phyloP scores from a whole-genome alignment of 495 filamentous ascomycete species.

The Daldinia caldariorum region DNA sequence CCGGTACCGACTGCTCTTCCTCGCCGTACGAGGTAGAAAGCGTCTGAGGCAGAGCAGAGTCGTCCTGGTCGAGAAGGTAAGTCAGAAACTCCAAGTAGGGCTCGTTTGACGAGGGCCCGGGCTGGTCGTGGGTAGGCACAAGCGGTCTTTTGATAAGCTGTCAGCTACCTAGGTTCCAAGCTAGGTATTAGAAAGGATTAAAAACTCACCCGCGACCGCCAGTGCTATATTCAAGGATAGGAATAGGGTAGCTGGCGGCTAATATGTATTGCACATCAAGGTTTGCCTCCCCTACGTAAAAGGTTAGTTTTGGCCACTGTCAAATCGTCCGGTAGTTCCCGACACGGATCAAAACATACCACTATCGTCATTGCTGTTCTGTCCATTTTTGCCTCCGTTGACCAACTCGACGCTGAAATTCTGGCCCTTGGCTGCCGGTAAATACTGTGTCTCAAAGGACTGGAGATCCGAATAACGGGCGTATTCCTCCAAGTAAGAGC shows the following conservation, averaged over 20 bases:
- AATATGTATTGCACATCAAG: slow-evolving; percentile 75
- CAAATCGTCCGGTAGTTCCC: background rate
- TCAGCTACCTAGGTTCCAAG: slow-evolving; percentile 19
- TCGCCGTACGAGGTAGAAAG: slow-evolving; percentile 81
- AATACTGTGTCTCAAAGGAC: slow-evolving; percentile 46
- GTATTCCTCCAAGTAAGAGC: slow-evolving; percentile 66
- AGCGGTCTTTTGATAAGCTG: slow-evolving; percentile 52
- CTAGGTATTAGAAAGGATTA: background rate
- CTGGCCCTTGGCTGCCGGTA: slow-evolving; percentile 51
- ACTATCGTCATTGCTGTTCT: slow-evolving; percentile 54
- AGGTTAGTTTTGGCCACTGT: slow-evolving; percentile 18
- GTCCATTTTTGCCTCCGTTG: slow-evolving; percentile 64
- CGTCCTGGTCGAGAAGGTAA: slow-evolving; percentile 50
- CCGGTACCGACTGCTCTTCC: slow-evolving; percentile 73
- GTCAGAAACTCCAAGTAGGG: slow-evolving; percentile 79
- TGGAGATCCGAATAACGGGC: slow-evolving; percentile 51
- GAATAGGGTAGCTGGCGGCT: slow-evolving; percentile 64
- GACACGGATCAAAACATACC: slow-evolving; percentile 43
- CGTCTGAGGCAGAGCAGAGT: slow-evolving; percentile 70
- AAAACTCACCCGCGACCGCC: slow-evolving; percentile 63
- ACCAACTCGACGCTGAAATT: slow-evolving; percentile 68
- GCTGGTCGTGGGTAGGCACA: slow-evolving; percentile 69
- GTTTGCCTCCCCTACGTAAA: slow-evolving; percentile 67
- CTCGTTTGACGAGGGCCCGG: slow-evolving; percentile 68
- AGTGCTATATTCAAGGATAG: slow-evolving; percentile 73